Percentiles rank a stretch among this genome's conserved stretches.
These are phyloP conservation scores for Mortierella sp. DNA, from an alignment of 371 early-diverging fungal genomes.

Conservation along the genomic window DNA sequence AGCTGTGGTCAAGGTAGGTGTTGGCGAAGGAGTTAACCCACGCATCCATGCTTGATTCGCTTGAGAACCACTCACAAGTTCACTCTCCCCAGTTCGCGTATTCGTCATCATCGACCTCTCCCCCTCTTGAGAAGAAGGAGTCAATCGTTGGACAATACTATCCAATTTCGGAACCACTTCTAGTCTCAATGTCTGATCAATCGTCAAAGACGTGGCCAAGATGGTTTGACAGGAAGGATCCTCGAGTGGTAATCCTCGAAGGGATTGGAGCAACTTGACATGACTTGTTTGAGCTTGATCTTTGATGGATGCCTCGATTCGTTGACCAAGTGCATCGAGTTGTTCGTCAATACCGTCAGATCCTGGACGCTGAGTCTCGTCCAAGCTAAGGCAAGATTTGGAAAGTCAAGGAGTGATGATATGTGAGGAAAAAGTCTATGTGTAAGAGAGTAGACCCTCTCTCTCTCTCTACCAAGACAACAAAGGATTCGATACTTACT, in stretches of 20 bases:
- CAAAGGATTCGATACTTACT: too few relatives aligned
- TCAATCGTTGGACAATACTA: conserved; percentile 5
- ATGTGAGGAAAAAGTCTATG: too few relatives aligned
- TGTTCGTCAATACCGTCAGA: neutral
- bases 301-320: conserved; percentile 10
- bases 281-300: conserved; percentile 6
- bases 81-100: neutral
- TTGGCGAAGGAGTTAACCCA: neutral
- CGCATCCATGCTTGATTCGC: neutral
- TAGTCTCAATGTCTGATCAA: conserved; percentile 21
- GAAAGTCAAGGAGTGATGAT: too few relatives aligned
- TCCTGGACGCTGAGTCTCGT: too few relatives aligned
- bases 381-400: too few relatives aligned
- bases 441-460: too few relatives aligned
- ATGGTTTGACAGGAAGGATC: conserved; percentile 7
- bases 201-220: neutral
- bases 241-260: too few relatives aligned
- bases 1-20: neutral
- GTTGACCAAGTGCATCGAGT: conserved; percentile 14
- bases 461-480: too few relatives aligned
- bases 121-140: neutral
- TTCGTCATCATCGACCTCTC: too few relatives aligned
- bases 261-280: conserved; percentile 13
- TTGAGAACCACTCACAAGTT: too few relatives aligned
- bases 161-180: conserved; percentile 26